Evolutionary conservation across 805 yeast species (phyloP), one percentile per base, ranked within the genome.

Genomic region (Candida chilensis): DNA sequence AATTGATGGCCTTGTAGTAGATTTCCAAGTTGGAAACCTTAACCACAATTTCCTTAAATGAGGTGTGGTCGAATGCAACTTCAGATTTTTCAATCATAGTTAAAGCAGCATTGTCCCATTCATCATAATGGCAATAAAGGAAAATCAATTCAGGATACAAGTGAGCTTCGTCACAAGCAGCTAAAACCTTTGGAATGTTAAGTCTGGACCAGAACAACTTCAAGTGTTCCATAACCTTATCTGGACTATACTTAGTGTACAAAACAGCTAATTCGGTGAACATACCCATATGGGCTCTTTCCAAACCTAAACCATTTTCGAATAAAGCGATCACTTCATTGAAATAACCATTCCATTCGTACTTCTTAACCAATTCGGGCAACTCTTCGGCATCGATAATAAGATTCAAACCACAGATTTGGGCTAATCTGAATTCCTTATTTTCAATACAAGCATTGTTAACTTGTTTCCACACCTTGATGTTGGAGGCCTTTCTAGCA

Each of bases 281-380:
- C 96, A 92, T 90, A 45, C 97, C 98, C 98, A 92, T 92, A 54
- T 92, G 98, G 22, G 98, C 98, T 56, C 98, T 83, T 67, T 92
- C 98, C 44, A 92, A 71, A 25, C 95, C 94, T 36, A 92, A 71
- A 41, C 97, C 97, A 46, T 87, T 90, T 60, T 92, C 98, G 47
- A 92, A 86, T 47, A 92, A 72, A 12, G 96, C 75, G 39, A 90
- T 84, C 41, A 92, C 69, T 65, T 92, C 95, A 41, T 78, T 82
- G 61, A 88, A 88, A 60, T 86, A 85, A 27, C 98, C 98, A 42
- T 80, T 74, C 52, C 72, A 67, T 61, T 92, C 96, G 54, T 92
- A 92, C 41, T 80, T 82, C 38, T 64, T 67, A 27, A 90, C 96
- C 40, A 92, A 68, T 50, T 83, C 96, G 27, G 86, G 85, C 47